phyloP scores from a whole-genome alignment of 1,284 basidiomycete species.

The Cystobasidium slooffiae region DNA sequence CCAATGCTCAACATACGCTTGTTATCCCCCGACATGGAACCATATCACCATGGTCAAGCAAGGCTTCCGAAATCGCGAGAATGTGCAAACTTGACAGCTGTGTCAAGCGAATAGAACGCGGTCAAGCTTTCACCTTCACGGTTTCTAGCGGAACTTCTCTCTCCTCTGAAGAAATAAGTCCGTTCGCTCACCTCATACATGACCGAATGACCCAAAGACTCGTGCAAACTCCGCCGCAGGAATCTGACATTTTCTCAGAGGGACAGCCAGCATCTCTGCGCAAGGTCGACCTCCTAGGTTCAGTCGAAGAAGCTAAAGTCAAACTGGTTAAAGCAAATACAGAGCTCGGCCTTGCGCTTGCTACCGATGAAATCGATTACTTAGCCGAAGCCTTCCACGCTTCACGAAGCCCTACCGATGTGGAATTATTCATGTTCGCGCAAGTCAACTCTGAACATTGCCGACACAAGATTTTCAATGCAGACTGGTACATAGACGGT shows the following conservation, averaged over 20 bases:
- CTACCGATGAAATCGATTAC: constrained; percentile 88
- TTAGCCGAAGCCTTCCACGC: constrained; percentile 84
- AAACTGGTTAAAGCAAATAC: constrained; percentile 79
- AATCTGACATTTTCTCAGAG: constrained; percentile 72
- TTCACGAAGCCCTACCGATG: constrained; percentile 86
- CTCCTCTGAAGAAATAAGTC: constrained; percentile 59
- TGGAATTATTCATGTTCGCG: constrained; percentile 99
- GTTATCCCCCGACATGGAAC: constrained; percentile 65
- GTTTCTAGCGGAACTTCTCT: constrained; percentile 60
- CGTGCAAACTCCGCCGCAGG: constrained; percentile 65
- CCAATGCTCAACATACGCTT: constrained; percentile 14
- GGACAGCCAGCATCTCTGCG: constrained; percentile 71
- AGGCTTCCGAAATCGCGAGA: constrained; percentile 91
- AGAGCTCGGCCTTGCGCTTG: constrained; percentile 86
- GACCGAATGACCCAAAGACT: constrained; percentile 95
- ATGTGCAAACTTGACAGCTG: constrained; percentile 77
- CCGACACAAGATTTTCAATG: constrained; percentile 99
- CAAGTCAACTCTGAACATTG: constrained; percentile 99
- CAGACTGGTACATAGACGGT: constrained; percentile 71
- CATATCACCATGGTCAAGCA: constrained; percentile 94
- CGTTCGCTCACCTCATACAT: constrained; percentile 73
- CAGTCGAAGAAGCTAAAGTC: constrained; percentile 51
- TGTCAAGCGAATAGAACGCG: constrained; percentile 82
- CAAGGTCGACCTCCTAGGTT: constrained; percentile 65
- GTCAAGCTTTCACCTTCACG: constrained; percentile 73